Conservation (phyloP, 2,329 filamentous ascomycete species). For the Neonectria coccinea region DNA sequence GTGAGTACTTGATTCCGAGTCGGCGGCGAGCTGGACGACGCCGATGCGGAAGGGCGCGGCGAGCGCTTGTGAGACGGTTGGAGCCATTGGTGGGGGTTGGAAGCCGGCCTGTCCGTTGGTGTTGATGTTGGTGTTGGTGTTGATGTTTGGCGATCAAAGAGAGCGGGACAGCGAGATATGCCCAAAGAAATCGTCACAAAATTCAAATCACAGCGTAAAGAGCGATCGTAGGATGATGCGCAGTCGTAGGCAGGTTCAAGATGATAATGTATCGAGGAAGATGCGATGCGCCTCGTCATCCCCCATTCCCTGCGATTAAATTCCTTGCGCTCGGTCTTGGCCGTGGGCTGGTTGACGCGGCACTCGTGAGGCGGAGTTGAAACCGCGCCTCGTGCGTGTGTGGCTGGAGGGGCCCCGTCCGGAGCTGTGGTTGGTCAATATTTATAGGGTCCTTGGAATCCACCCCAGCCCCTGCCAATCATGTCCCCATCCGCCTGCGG, state of each 20-base stretch:
- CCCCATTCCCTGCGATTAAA: constrained; percentile 36
- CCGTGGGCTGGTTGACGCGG: constrained; percentile 42
- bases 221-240: not conserved
- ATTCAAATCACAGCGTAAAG: not conserved
- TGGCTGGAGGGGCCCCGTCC: constrained; percentile 34
- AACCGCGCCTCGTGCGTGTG: constrained; percentile 42
- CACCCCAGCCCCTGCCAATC: constrained; percentile 37
- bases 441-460: constrained; percentile 37
- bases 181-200: not conserved
- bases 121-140: too few species aligned
- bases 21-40: constrained; percentile 24
- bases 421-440: constrained; percentile 35
- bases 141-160: not conserved
- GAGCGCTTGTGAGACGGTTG: constrained; percentile 29
- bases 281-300: constrained; percentile 39
- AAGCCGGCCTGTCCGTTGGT: not conserved
- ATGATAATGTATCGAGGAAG: constrained; percentile 22
- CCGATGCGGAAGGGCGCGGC: constrained; percentile 34
- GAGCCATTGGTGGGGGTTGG: constrained; percentile 35
- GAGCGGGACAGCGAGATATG: not conserved
- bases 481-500: constrained; percentile 18
- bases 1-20: constrained; percentile 32
- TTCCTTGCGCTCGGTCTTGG: constrained; percentile 30
- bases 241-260: not conserved
- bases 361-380: constrained; percentile 46